Base-by-base conservation (phyloP, 345 rosid genomes). In the Moringa oleifera region DNA sequence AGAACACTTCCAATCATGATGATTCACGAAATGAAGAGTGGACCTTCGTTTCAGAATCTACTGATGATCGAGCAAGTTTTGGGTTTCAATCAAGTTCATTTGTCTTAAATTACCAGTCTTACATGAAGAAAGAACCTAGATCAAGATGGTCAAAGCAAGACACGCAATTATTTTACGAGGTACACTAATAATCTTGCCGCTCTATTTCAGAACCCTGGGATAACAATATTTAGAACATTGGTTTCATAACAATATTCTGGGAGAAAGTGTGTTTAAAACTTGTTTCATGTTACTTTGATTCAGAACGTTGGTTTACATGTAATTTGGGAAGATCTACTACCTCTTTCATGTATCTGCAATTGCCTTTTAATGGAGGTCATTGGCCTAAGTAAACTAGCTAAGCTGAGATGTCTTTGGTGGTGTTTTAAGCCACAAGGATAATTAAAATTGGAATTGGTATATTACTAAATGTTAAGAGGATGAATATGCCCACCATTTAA, bases 111-210 rank as follows among this genome's bases (percentile, higher is more conserved):
- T 71, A 80, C 59, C 95, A 89, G 52, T 77, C 95, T 41, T 84
- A 69, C 64, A 87, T 87, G 96, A 74, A 84, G 57, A 84, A 74
- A 77, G 73, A 83, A 57, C 73, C 84, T 18, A 81, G 73, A 31
- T 53, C 62, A 64, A 75, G 87, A 75, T 92, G 98, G 98, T 82
- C 96, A 52, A 92, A 85, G 55, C 75, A 79, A 72, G 96, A 89
- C 45, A 89, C 96, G 6, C 85, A 87, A 56, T 73, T 82, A 73
- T 92, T 89, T 73, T 89, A 89, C 57, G 85, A 83, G 93, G 96
- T 87, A 68, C 17, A 6, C 49, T 20, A 20, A 16, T 62, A 7
- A 1, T 37, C 19, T 57, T 20, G 37, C 18, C 6, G 18, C 21
- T 45, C 59, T 21, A 21, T 45, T 18, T 62, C 7, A n/a, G 28